Percentiles rank a stretch among this genome's conserved stretches.
Conservation (phyloP, 2,329 filamentous ascomycete genomes). For the Diaporthe nobilis region DNA sequence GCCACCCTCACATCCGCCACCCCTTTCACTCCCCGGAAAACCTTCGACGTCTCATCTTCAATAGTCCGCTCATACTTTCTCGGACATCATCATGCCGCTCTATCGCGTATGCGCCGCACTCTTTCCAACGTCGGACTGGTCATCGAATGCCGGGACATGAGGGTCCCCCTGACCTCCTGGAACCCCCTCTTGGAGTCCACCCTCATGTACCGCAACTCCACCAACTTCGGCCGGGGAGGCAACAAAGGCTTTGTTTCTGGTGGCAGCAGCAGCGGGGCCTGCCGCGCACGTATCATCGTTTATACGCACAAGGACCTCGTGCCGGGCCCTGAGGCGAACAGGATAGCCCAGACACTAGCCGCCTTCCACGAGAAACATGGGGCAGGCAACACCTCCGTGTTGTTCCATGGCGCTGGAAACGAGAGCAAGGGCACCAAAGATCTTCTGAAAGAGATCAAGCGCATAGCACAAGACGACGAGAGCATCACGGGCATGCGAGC, state of each 20-base stretch:
- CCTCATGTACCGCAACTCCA: conserved; percentile 68
- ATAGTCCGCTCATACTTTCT: conserved; percentile 94
- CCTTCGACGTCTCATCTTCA: conserved; percentile 79
- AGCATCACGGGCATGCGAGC: conserved; percentile 86
- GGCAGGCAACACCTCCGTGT: conserved; percentile 45
- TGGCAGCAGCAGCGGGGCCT: conserved; percentile 47
- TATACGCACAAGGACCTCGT: conserved; percentile 93
- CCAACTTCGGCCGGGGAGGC: conserved; percentile 36
- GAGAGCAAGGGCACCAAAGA: conserved; percentile 50
- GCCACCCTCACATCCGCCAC: conserved; percentile 41
- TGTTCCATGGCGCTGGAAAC: conserved; percentile 49
- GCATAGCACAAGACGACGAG: conserved; percentile 63
- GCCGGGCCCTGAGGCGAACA: conserved; percentile 43
- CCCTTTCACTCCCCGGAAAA: conserved; percentile 80
- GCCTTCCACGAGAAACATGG: conserved; percentile 60
- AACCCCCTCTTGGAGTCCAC: conserved; percentile 90
- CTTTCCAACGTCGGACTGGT: conserved; percentile 88
- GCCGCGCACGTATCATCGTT: conserved; percentile 82
- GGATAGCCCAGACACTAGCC: conserved; percentile 48
- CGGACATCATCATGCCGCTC: conserved; percentile 88
- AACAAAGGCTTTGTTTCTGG: conserved; percentile 66
- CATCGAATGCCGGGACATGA: conserved; percentile 94
- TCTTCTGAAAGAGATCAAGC: conserved; percentile 65
- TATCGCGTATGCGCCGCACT: conserved; percentile 85
- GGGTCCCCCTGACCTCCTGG: conserved; percentile 88